Evolutionary conservation across 1,139 yeast species (phyloP).

Genomic region (Suhomyces chickasaworum): DNA sequence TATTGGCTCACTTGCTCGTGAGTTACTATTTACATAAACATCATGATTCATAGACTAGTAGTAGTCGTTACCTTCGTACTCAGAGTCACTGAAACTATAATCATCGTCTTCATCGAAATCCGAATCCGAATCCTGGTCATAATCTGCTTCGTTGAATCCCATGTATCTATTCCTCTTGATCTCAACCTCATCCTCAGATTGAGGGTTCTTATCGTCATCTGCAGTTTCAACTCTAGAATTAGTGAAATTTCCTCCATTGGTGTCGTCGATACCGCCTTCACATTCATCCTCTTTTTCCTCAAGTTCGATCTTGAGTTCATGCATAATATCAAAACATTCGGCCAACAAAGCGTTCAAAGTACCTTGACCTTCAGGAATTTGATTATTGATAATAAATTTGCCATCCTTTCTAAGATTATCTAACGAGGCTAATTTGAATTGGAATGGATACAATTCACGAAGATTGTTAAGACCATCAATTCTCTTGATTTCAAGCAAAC

Average conservation of each 20-base stretch:
- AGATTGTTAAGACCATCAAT: constrained; percentile 87
- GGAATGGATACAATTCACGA: constrained; percentile 92
- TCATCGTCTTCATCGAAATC: constrained; percentile 33
- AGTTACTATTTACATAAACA: constrained; percentile 3
- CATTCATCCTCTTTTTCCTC: constrained; percentile 60
- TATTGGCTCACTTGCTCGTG: background rate
- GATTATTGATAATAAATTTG: constrained; percentile 81
- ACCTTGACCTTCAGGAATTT: constrained; percentile 97
- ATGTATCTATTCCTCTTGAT: constrained; percentile 46
- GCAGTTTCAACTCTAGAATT: constrained; percentile 20
- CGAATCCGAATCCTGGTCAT: constrained; percentile 45
- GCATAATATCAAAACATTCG: constrained; percentile 90
- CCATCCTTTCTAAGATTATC: constrained; percentile 89
- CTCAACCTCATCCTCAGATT: constrained; percentile 45
- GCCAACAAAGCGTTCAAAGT: constrained; percentile 85
- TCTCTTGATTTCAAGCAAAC: constrained; percentile 83
- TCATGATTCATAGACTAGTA: constrained; percentile 20
- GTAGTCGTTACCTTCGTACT: constrained; percentile 50
- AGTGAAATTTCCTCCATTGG: constrained; percentile 20
- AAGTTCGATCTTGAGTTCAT: constrained; percentile 85
- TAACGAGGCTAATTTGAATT: constrained; percentile 85
- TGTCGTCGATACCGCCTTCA: constrained; percentile 18
- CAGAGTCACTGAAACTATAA: constrained; percentile 31
- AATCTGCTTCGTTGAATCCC: constrained; percentile 51
- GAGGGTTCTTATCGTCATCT: constrained; percentile 29